Evolutionary conservation across 257 asterid genomes (phyloP).

Genomic region (Fraxinus americana): DNA sequence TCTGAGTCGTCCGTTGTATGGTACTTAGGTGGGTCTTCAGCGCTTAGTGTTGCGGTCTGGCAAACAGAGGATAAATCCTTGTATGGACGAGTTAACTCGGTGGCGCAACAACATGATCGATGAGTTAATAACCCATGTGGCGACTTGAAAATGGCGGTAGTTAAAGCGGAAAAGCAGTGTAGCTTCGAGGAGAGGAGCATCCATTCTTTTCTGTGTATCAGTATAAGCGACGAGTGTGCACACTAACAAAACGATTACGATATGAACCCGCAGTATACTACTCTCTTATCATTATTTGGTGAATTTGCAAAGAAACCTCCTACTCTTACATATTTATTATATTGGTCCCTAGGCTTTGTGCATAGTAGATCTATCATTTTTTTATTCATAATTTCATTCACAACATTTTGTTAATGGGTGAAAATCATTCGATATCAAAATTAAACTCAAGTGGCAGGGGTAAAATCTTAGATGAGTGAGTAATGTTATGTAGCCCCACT

Average conservation of each 20-base stretch:
- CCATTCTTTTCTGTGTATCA: constrained; percentile 60
- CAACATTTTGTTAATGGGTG: too few species aligned
- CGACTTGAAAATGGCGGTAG: constrained; percentile 32
- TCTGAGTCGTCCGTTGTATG: constrained; percentile 51
- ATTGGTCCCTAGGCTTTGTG: too few species aligned
- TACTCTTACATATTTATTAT: too few species aligned
- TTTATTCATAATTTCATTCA: too few species aligned
- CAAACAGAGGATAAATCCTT: constrained; percentile 28
- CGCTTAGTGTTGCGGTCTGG: constrained; percentile 15
- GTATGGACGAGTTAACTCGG: constrained; percentile 36
- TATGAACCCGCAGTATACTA: background rate
- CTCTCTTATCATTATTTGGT: background rate
- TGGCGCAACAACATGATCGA: constrained; percentile 42
- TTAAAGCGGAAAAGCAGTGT: constrained; percentile 56
- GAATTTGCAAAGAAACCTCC: too few species aligned
- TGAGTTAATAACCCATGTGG: constrained; percentile 28
- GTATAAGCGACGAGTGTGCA: background rate
- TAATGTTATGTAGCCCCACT: too few species aligned
- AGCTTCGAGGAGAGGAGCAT: constrained; percentile 55
- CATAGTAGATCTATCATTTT: too few species aligned
- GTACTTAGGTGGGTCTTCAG: constrained; percentile 39
- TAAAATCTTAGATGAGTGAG: too few species aligned
- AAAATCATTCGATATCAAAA: too few species aligned
- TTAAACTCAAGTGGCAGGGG: too few species aligned
- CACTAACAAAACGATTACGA: background rate